These are phyloP conservation scores for Cutaneotrichosporon spelunceum DNA, from an alignment of 1,284 basidiomycete genomes.

Conservation along the genomic window DNA sequence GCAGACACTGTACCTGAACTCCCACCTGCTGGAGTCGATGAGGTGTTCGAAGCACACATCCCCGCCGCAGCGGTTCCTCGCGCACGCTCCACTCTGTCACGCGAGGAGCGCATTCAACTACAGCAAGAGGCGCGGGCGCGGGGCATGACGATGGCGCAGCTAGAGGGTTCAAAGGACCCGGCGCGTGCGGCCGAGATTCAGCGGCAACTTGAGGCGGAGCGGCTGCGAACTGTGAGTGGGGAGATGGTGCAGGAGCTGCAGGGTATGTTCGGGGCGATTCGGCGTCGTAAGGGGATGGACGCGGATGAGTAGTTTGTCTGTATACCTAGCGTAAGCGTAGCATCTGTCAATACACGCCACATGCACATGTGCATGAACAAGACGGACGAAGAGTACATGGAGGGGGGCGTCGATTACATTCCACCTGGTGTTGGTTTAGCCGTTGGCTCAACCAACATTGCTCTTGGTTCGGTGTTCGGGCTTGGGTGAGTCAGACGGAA, in stretches of 20 bases:
- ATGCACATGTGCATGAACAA: background rate
- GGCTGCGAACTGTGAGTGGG: slow-evolving; percentile 20
- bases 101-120: slow-evolving; percentile 39
- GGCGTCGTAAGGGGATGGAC: slow-evolving; percentile 31
- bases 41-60: slow-evolving; percentile 32
- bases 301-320: background rate
- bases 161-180: slow-evolving; percentile 15
- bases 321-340: no score
- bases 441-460: background rate
- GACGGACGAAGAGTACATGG: no score
- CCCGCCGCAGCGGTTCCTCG: slow-evolving; percentile 1
- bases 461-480: background rate
- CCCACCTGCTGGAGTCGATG: slow-evolving; percentile 37
- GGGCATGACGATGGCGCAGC: slow-evolving; percentile 31
- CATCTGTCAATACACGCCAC: no score
- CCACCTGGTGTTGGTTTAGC: background rate
- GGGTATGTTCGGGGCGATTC: slow-evolving; percentile 42
- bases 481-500: slow-evolving; percentile 8
- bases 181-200: slow-evolving; percentile 11
- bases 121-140: slow-evolving; percentile 33
- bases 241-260: slow-evolving; percentile 42
- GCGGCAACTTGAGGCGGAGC: slow-evolving; percentile 13
- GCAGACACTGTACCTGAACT: slow-evolving; percentile 11
- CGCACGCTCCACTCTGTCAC: slow-evolving; percentile 22
- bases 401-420: no score